These are phyloP conservation scores for Phalaenopsis hybrid DNA, from an alignment of 116 monocot species.

Conservation along the genomic window DNA sequence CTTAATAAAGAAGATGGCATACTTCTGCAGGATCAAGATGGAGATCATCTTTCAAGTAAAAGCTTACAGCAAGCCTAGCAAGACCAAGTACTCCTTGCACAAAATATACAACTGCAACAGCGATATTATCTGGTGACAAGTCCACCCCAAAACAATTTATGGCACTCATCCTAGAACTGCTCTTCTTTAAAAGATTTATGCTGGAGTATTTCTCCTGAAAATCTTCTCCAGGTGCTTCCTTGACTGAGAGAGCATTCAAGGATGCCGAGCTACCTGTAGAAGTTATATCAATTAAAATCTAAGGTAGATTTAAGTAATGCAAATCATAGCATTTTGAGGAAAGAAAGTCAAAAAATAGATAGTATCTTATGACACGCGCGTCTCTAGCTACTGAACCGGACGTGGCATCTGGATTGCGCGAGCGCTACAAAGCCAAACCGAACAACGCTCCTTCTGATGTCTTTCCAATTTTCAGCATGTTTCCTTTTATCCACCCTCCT, in stretches of 20 bases:
- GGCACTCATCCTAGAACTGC: slow-evolving; percentile 29
- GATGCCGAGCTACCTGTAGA: slow-evolving; percentile 32
- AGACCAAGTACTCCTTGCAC: slow-evolving; percentile 99
- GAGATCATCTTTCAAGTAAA: slow-evolving; percentile 98
- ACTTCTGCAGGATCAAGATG: slow-evolving; percentile 99
- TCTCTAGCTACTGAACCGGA: too few relatives aligned
- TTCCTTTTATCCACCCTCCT: too few relatives aligned
- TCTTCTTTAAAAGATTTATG: slow-evolving; percentile 25
- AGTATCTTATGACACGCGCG: too few relatives aligned
- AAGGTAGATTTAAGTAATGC: neutral
- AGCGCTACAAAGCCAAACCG: too few relatives aligned
- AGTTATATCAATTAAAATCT: slow-evolving; percentile 4
- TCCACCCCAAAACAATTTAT: slow-evolving; percentile 80
- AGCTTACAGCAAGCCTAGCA: slow-evolving; percentile 93
- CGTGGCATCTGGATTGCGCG: too few relatives aligned
- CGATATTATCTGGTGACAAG: slow-evolving; percentile 85
- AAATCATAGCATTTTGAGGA: neutral
- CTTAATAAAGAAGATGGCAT: neutral
- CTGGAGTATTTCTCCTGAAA: slow-evolving; percentile 10
- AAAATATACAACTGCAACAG: slow-evolving; percentile 96
- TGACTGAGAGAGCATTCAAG: slow-evolving; percentile 19
- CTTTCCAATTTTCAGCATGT: too few relatives aligned
- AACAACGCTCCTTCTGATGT: too few relatives aligned
- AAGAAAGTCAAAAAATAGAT: neutral
- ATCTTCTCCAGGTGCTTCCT: slow-evolving; percentile 26